These are phyloP conservation scores for Mucor saturninus DNA, from an alignment of 371 early-diverging fungal genomes.

Conservation along the genomic window DNA sequence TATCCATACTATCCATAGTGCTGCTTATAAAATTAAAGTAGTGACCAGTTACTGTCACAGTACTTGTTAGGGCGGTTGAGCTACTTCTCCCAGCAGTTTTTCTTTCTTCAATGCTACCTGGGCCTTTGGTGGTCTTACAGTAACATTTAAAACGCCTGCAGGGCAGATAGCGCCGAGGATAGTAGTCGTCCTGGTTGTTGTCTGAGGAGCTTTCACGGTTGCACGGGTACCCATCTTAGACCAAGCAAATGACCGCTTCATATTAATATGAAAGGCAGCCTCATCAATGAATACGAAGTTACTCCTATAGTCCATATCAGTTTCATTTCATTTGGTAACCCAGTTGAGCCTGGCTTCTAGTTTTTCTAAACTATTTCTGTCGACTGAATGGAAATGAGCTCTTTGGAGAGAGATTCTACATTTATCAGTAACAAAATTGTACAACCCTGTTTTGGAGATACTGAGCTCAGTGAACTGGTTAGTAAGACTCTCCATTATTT, in stretches of 20 bases:
- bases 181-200: no score
- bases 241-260: conserved; percentile 23
- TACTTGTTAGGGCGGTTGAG: no score
- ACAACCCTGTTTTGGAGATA: conserved; percentile 5
- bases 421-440: conserved; percentile 16
- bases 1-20: no score
- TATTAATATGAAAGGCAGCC: conserved; percentile 17
- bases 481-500: conserved; percentile 15
- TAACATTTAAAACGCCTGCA: no score
- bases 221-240: conserved; percentile 11
- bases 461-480: conserved; percentile 11
- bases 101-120: no score
- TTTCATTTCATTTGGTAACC: conserved; percentile 16
- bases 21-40: no score
- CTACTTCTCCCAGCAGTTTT: no score
- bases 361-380: conserved; percentile 28
- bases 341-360: conserved; percentile 29
- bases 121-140: no score
- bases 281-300: conserved; percentile 28
- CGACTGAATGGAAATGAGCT: conserved; percentile 25
- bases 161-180: no score
- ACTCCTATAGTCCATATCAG: conserved; percentile 27
- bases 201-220: no score
- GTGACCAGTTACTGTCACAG: no score
- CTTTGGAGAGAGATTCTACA: conserved; percentile 10